Conservation (phyloP, 2,329 filamentous ascomycete genomes). For the Teratosphaeria gauchensis region DNA sequence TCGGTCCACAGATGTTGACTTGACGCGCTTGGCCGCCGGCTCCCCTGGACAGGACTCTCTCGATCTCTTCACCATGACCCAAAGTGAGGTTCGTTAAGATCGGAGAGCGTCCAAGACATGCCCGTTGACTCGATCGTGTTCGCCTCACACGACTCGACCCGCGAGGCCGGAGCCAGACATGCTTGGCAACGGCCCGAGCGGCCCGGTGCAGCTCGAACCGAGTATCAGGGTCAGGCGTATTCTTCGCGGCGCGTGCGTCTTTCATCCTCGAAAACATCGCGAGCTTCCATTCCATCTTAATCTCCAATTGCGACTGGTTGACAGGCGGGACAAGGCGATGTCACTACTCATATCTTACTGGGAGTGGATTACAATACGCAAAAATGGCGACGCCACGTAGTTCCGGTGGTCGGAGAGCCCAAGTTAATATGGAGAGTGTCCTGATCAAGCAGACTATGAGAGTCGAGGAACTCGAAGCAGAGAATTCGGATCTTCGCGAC, state of each 20-base stretch:
- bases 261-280: background rate
- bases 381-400: background rate
- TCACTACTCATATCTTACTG: too few species aligned
- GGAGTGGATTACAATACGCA: background rate
- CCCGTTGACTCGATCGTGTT: background rate
- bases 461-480: conserved; percentile 12
- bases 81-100: background rate
- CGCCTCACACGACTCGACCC: background rate
- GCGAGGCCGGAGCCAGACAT: background rate
- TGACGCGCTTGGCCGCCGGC: conserved; percentile 37
- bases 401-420: background rate
- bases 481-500: conserved; percentile 14
- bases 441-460: conserved; percentile 1
- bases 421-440: background rate
- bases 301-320: background rate
- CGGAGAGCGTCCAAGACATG: background rate
- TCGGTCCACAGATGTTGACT: conserved; percentile 42
- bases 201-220: background rate
- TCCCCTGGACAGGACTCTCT: conserved; percentile 17
- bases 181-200: background rate
- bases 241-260: background rate
- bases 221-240: background rate
- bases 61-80: conserved; percentile 29
- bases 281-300: background rate
- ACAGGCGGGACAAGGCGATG: background rate